Evolutionary conservation across 345 rosid genomes (phyloP).

Genomic region (Noccaea caerulescens): DNA sequence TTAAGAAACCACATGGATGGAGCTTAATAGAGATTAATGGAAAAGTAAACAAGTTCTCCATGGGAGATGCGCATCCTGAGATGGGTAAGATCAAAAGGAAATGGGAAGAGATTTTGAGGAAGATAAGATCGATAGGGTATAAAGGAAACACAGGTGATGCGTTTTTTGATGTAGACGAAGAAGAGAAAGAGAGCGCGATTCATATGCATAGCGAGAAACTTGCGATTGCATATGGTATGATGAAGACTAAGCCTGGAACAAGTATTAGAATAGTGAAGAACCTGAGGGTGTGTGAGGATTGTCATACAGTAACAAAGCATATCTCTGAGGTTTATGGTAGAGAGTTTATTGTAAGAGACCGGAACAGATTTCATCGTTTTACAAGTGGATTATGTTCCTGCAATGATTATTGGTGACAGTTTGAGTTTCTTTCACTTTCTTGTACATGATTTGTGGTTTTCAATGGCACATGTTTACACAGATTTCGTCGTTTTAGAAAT

Average conservation of each 20-base stretch:
- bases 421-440: constrained; percentile 1
- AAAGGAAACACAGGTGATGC: constrained; percentile 58
- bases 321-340: constrained; percentile 62
- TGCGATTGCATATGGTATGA: constrained; percentile 68
- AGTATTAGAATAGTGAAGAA: constrained; percentile 70
- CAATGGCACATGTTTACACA: neutral
- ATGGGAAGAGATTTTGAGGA: constrained; percentile 67
- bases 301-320: constrained; percentile 69
- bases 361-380: constrained; percentile 82
- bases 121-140: constrained; percentile 61
- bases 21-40: constrained; percentile 67
- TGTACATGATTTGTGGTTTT: neutral
- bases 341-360: constrained; percentile 72
- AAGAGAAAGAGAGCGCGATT: constrained; percentile 65
- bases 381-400: constrained; percentile 73
- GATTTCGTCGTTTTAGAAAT: no score
- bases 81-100: constrained; percentile 56
- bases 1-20: constrained; percentile 59
- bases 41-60: constrained; percentile 58
- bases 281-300: constrained; percentile 76
- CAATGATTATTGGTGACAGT: constrained; percentile 64
- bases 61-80: constrained; percentile 68
- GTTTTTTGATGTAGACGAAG: constrained; percentile 71
- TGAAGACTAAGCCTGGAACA: constrained; percentile 47
- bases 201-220: constrained; percentile 80